Evolutionary conservation across 1,284 basidiomycete species (phyloP), one percentile per base, ranked within the genome.

Genomic region (Ceratorhiza oryzae-sativae): DNA sequence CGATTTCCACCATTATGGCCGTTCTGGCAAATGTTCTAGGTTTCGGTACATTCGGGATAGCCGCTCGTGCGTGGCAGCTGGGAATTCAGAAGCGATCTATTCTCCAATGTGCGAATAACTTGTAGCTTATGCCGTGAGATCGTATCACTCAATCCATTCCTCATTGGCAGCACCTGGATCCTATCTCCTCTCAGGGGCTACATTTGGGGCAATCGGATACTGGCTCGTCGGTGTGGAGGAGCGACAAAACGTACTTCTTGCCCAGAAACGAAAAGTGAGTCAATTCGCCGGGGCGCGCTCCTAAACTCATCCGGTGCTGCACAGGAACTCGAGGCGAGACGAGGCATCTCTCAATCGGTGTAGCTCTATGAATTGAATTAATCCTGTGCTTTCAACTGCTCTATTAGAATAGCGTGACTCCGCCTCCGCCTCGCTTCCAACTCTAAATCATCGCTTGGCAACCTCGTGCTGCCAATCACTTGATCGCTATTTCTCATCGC

Each of bases 41-140:
- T 41, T 81, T 80, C 74, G 76, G 78, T 63, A 79, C 79, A 48
- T 81, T 82, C 75, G 81, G 81, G n/a, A 79, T 82, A 62, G 80
- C 79, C 20, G 79, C 78, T 18, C 77, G 81, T 74, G 78, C 77
- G 75, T 80, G 81, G 75, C 80, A 81, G 75, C 77, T 82, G 36
- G 79, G 80, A 13, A 59, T 82, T 46, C 80, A 81, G 74, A 79
- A 80, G 76, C 77, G 80, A 53, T 73, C 75, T 49, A 77, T 81
- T 72, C 79, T 80, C 75, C 76, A 77, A 27, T 76, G 81, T 81
- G 72, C 61, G 80, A 76, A 45, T 25, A 2, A 27, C 27, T 15
- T 53, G n/a, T 13, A 9, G 23, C 41, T 12, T 25, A 20, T 18
- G 34, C 32, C 15, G 12, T 59, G 18, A 41, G 36, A 41, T 20